phyloP scores from a whole-genome alignment of 208 protist species.

The Phytomonas sp. region DNA sequence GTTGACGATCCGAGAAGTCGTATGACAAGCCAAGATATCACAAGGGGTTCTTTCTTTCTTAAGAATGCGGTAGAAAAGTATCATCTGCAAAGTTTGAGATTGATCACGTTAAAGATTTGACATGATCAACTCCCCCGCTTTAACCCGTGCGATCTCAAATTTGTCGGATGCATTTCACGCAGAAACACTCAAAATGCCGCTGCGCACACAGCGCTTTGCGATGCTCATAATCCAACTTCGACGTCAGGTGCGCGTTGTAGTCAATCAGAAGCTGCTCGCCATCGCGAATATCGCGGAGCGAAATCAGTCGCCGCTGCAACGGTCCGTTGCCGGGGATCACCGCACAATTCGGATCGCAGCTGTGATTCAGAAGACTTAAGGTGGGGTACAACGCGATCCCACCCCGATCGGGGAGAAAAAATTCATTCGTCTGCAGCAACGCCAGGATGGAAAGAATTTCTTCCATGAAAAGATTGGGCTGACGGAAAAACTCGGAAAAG shows the following conservation, averaged over 20 bases:
- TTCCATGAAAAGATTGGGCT: slow-evolving; percentile 81
- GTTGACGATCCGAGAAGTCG: no score
- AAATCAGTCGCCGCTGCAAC: slow-evolving; percentile 23
- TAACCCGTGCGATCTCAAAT: background rate
- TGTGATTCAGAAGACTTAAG: slow-evolving; percentile 81
- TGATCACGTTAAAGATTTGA: no score
- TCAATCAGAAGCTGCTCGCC: slow-evolving; percentile 85
- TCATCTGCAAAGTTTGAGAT: no score
- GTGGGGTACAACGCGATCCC: slow-evolving; percentile 60
- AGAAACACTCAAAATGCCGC: slow-evolving; percentile 85
- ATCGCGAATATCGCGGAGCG: slow-evolving; percentile 58
- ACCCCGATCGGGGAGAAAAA: slow-evolving; percentile 26
- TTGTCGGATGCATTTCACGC: slow-evolving; percentile 53
- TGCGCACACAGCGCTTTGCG: slow-evolving; percentile 70
- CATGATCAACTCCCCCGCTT: no score
- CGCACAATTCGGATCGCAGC: slow-evolving; percentile 79
- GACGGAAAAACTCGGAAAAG: slow-evolving; percentile 44
- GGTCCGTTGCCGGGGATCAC: slow-evolving; percentile 25
- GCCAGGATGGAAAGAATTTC: slow-evolving; percentile 81
- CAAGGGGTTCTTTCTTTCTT: no score
- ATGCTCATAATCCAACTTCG: slow-evolving; percentile 57
- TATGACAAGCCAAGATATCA: no score
- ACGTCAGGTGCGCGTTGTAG: slow-evolving; percentile 71
- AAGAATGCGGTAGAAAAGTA: no score
- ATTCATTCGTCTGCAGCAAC: slow-evolving; percentile 82